phyloP scores from a whole-genome alignment of 805 yeast species.

The Tetrapisispora taiwanensis region DNA sequence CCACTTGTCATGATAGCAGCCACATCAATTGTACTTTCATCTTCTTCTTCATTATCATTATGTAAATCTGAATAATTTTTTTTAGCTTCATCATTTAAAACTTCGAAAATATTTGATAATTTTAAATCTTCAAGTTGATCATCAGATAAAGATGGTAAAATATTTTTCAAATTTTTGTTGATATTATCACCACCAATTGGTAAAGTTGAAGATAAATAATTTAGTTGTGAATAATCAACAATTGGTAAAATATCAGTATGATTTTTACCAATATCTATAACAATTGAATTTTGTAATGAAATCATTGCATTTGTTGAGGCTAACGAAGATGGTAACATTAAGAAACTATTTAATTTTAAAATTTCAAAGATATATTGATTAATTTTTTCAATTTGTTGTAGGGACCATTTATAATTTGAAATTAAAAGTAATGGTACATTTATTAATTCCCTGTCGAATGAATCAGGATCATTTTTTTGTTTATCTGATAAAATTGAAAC shows the following conservation, averaged over 20 bases:
- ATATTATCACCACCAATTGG: slow-evolving; percentile 56
- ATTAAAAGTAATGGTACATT: slow-evolving; percentile 64
- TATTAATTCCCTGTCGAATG: slow-evolving; percentile 21
- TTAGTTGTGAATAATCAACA: slow-evolving; percentile 56
- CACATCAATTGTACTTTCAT: slow-evolving; percentile 74
- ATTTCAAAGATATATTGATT: slow-evolving; percentile 69
- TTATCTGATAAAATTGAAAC: slow-evolving; percentile 33
- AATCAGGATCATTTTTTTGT: slow-evolving; percentile 17
- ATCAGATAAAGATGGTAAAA: slow-evolving; percentile 48
- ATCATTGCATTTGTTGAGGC: slow-evolving; percentile 71
- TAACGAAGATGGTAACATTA: slow-evolving; percentile 56
- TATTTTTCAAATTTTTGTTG: slow-evolving; percentile 39
- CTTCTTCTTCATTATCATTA: slow-evolving; percentile 34
- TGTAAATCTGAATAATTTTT: slow-evolving; percentile 50
- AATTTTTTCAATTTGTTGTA: slow-evolving; percentile 52
- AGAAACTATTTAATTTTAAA: slow-evolving; percentile 61
- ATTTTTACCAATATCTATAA: slow-evolving; percentile 71
- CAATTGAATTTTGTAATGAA: slow-evolving; percentile 50
- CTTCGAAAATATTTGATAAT: slow-evolving; percentile 66
- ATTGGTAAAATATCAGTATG: slow-evolving; percentile 73
- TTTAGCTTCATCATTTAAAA: slow-evolving; percentile 57
- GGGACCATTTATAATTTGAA: slow-evolving; percentile 61
- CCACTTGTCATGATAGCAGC: slow-evolving; percentile 81
- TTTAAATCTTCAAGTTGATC: slow-evolving; percentile 68
- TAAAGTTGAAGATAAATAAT: slow-evolving; percentile 42